Percentiles rank a stretch among this genome's conserved stretches.
phyloP scores from a whole-genome alignment of 805 yeast species.

The Schizosaccharomyces osmophilus region DNA sequence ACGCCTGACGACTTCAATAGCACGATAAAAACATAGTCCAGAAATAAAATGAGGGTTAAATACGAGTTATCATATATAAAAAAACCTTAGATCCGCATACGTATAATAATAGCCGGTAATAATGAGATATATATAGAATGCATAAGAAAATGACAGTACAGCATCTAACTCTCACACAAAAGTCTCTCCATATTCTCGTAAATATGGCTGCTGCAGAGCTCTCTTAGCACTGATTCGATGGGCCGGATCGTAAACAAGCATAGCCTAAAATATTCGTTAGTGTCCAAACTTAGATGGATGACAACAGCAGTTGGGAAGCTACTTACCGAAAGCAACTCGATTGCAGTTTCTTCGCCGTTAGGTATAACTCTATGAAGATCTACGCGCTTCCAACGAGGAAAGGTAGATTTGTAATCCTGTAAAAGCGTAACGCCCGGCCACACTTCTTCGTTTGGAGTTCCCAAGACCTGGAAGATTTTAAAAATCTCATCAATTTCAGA shows the following conservation, averaged over 20 bases:
- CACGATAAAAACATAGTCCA: too few species aligned
- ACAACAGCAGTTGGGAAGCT: background rate
- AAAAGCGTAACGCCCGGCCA: slow-evolving; percentile 88
- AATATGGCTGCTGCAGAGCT: slow-evolving; percentile 74
- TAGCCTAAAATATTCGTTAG: slow-evolving; percentile 15
- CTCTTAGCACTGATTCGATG: slow-evolving; percentile 82
- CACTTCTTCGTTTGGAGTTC: slow-evolving; percentile 74
- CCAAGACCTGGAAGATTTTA: slow-evolving; percentile 72
- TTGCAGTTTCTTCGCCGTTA: slow-evolving; percentile 50
- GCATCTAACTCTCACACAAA: too few species aligned
- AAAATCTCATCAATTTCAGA: slow-evolving; percentile 93
- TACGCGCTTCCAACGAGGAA: slow-evolving; percentile 72
- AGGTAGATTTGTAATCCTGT: slow-evolving; percentile 81
- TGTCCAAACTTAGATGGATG: background rate
- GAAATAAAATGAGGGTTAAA: too few species aligned
- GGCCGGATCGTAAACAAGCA: slow-evolving; percentile 81
- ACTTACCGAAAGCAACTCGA: slow-evolving; percentile 38
- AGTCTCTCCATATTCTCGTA: slow-evolving; percentile 11
- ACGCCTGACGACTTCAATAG: too few species aligned
- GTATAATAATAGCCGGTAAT: too few species aligned
- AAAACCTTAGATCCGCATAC: too few species aligned
- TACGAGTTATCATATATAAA: too few species aligned
- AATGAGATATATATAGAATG: too few species aligned
- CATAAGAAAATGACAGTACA: too few species aligned
- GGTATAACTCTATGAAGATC: slow-evolving; percentile 50